phyloP scores from a whole-genome alignment of 1,284 basidiomycete genomes.

The Leccinum pachyderme region DNA sequence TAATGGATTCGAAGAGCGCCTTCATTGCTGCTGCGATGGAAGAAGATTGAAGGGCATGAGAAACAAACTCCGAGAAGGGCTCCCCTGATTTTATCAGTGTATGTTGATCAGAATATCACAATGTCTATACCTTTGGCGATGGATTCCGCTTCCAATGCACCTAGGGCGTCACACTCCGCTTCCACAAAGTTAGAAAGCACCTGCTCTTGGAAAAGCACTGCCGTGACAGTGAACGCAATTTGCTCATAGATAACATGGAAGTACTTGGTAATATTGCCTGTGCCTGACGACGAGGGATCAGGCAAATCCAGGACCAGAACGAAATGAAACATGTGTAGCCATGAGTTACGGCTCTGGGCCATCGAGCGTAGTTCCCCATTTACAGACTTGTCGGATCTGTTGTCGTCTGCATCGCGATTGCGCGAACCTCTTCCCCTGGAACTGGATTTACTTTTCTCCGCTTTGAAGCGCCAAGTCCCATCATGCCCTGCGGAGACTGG shows the following conservation, averaged over 20 bases:
- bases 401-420: slow-evolving; percentile 35
- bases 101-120: neutral
- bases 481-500: slow-evolving; percentile 83
- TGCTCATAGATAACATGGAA: slow-evolving; percentile 87
- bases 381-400: slow-evolving; percentile 36
- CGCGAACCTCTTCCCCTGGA: slow-evolving; percentile 56
- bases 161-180: slow-evolving; percentile 67
- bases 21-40: slow-evolving; percentile 77
- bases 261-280: slow-evolving; percentile 72
- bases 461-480: slow-evolving; percentile 68
- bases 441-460: slow-evolving; percentile 49
- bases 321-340: slow-evolving; percentile 84
- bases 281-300: slow-evolving; percentile 79
- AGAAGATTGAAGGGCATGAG: slow-evolving; percentile 60
- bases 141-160: slow-evolving; percentile 66
- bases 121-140: slow-evolving; percentile 53
- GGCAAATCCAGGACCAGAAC: slow-evolving; percentile 88
- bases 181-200: slow-evolving; percentile 82
- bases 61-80: slow-evolving; percentile 52
- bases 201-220: slow-evolving; percentile 86
- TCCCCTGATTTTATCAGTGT: slow-evolving; percentile 43
- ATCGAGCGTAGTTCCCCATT: slow-evolving; percentile 28
- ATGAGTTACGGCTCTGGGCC: slow-evolving; percentile 36
- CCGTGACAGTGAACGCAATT: slow-evolving; percentile 83
- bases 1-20: slow-evolving; percentile 71